Evolutionary conservation across 2,329 filamentous ascomycete species (phyloP).

Genomic region (Cyanodermella asteris): DNA sequence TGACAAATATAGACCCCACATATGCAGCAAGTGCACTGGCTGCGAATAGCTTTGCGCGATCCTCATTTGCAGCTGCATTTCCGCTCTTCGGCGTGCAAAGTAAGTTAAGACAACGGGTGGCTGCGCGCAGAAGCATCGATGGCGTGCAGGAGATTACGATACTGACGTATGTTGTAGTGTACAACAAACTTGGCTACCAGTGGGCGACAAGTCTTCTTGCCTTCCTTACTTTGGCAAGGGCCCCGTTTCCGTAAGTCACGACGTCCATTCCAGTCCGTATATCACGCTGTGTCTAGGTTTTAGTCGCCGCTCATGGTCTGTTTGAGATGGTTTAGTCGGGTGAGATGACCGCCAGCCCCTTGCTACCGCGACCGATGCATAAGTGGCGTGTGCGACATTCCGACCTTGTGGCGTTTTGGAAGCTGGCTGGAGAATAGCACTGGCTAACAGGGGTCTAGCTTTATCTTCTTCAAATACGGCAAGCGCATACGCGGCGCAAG

Average conservation of each 20-base stretch:
- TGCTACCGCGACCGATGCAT: no score
- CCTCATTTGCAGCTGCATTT: conserved; percentile 57
- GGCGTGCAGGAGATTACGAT: no score
- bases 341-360: no score
- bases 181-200: conserved; percentile 22
- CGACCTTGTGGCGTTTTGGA: no score
- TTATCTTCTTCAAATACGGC: conserved; percentile 22
- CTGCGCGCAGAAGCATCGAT: conserved; percentile 2
- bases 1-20: no score
- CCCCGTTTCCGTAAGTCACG: conserved; percentile 23
- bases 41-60: conserved; percentile 62
- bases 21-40: conserved; percentile 43
- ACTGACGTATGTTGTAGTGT: conserved; percentile 19
- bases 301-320: no score
- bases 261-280: neutral
- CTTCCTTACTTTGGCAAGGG: conserved; percentile 21
- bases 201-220: conserved; percentile 24
- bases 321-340: no score
- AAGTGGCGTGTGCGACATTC: no score
- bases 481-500: conserved; percentile 19
- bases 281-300: neutral
- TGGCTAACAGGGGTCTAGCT: no score
- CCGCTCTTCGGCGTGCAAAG: conserved; percentile 47
- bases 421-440: no score
- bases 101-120: conserved; percentile 12